Percentiles rank a stretch among this genome's conserved stretches.
These are phyloP conservation scores for Penstemon davidsonii DNA, from an alignment of 257 asterid species.

Conservation along the genomic window DNA sequence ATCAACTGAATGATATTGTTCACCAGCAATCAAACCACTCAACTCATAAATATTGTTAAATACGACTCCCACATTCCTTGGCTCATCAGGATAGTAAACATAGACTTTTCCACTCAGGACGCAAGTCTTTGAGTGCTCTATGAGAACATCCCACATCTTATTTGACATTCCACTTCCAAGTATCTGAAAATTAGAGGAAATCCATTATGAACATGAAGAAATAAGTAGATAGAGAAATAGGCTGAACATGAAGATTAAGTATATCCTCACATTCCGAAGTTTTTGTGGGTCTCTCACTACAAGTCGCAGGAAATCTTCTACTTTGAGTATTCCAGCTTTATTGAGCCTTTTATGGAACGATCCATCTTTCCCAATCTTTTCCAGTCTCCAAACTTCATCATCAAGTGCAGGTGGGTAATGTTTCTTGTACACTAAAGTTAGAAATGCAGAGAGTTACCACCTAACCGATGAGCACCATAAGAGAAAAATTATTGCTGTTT, in stretches of 20 bases:
- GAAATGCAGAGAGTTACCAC: conserved; percentile 22
- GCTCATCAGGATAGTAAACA: conserved; percentile 84
- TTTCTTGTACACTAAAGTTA: conserved; percentile 82
- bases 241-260: conserved; percentile 11
- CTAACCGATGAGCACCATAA: conserved; percentile 1
- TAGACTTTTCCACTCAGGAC: conserved; percentile 83
- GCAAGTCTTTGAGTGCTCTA: conserved; percentile 94
- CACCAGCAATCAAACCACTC: conserved; percentile 81
- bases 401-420: conserved; percentile 90
- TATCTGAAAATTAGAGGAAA: conserved; percentile 48
- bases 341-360: conserved; percentile 91
- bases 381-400: conserved; percentile 98
- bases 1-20: conserved; percentile 67
- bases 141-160: conserved; percentile 94
- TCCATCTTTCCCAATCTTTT: conserved; percentile 97
- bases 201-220: conserved; percentile 19
- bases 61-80: conserved; percentile 74
- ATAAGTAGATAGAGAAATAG: conserved; percentile 20
- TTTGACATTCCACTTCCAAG: conserved; percentile 98
- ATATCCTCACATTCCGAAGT: conserved; percentile 71
- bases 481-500: conserved; percentile 12
- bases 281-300: conserved; percentile 74
- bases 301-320: conserved; percentile 83
- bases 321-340: conserved; percentile 67
- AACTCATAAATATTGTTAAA: conserved; percentile 77